A percentile compares a stretch with the other conserved stretches of the same genome.
phyloP scores from a whole-genome alignment of 148 eudicot genomes.

The Diospyros lotus region DNA sequence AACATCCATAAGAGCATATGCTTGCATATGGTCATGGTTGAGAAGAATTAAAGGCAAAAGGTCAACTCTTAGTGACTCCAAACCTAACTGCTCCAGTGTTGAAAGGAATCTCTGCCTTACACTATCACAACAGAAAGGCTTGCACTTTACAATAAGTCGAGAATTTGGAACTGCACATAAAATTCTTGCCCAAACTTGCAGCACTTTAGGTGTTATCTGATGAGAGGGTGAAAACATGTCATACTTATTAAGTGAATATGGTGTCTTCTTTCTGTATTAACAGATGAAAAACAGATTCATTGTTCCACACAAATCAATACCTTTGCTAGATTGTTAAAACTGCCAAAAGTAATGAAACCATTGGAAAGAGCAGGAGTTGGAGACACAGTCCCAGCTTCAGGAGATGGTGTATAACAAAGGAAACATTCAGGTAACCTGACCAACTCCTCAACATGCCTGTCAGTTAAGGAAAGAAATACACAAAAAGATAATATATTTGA shows the following conservation, averaged over 20 bases:
- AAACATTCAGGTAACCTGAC: slow-evolving; percentile 81
- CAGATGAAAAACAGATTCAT: neutral
- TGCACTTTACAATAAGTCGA: slow-evolving; percentile 93
- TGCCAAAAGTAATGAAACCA: slow-evolving; percentile 93
- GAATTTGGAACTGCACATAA: slow-evolving; percentile 90
- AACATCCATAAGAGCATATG: slow-evolving; percentile 95
- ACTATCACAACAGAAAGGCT: slow-evolving; percentile 92
- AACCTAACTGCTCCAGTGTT: slow-evolving; percentile 82
- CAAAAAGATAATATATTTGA: neutral
- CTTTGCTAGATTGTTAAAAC: slow-evolving; percentile 97
- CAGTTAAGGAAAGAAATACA: slow-evolving; percentile 8
- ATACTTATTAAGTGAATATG: neutral
- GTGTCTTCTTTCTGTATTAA: neutral
- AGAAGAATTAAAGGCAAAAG: slow-evolving; percentile 92
- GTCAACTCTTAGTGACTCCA: slow-evolving; percentile 87
- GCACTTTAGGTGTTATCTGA: slow-evolving; percentile 93
- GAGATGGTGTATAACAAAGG: slow-evolving; percentile 96
- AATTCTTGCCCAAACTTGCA: slow-evolving; percentile 94
- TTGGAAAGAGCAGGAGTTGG: slow-evolving; percentile 85
- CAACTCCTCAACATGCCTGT: slow-evolving; percentile 95
- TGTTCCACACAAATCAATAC: slow-evolving; percentile 26
- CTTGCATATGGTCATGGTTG: slow-evolving; percentile 98
- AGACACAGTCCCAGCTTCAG: slow-evolving; percentile 82
- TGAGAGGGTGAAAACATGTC: neutral
- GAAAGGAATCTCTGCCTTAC: slow-evolving; percentile 82